These are phyloP conservation scores for Colletotrichum limetticola DNA, from an alignment of 2,329 filamentous ascomycete species.

Conservation along the genomic window DNA sequence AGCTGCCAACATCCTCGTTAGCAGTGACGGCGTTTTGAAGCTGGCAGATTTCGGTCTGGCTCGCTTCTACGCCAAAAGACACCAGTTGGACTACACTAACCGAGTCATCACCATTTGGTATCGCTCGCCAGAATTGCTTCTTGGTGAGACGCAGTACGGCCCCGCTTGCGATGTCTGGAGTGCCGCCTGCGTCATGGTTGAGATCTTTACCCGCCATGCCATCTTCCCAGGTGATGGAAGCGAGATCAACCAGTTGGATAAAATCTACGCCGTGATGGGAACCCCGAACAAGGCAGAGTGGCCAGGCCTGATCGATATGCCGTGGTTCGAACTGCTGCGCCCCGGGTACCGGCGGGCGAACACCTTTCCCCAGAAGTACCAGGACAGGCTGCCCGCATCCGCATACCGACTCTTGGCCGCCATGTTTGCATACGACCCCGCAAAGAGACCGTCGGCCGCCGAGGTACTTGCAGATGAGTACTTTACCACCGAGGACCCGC, in stretches of 20 bases:
- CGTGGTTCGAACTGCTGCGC: conserved; percentile 94
- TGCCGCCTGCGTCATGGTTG: conserved; percentile 94
- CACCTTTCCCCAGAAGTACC: conserved; percentile 86
- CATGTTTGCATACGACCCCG: conserved; percentile 93
- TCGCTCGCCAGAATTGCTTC: conserved; percentile 86
- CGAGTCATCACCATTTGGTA: conserved; percentile 99
- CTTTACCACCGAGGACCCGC: conserved; percentile 85
- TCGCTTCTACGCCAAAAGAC: conserved; percentile 93
- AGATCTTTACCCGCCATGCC: conserved; percentile 93
- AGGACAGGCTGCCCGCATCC: conserved; percentile 78
- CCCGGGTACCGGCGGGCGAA: conserved; percentile 79
- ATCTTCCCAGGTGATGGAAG: conserved; percentile 96
- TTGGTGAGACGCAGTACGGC: conserved; percentile 91
- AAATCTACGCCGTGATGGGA: conserved; percentile 93
- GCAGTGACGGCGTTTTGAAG: conserved; percentile 88
- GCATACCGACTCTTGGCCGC: conserved; percentile 84
- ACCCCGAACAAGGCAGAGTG: conserved; percentile 87
- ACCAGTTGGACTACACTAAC: conserved; percentile 95
- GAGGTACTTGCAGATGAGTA: conserved; percentile 89
- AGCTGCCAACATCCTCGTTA: conserved; percentile 95
- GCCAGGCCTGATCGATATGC: conserved; percentile 92
- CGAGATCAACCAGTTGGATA: conserved; percentile 96
- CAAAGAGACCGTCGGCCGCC: conserved; percentile 82
- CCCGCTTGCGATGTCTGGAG: conserved; percentile 96
- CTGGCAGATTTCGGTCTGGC: conserved; percentile 96